Conservation (phyloP, 306 rosid genomes). For the Castanea mollissima region DNA sequence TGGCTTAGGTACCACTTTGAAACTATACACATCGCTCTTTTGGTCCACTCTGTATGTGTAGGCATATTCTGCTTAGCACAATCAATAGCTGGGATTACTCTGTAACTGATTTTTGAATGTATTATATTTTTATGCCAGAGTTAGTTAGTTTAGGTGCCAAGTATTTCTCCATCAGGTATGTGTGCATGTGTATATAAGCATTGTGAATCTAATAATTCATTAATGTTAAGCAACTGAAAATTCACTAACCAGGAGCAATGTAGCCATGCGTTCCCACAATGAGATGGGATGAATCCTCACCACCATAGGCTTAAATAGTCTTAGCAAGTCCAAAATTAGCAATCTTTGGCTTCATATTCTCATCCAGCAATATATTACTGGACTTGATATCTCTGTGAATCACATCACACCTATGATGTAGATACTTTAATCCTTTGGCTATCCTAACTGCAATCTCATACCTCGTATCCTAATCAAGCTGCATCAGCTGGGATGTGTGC, state of each 20-base stretch:
- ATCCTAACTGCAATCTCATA: slow-evolving; percentile 77
- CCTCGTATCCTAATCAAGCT: slow-evolving; percentile 86
- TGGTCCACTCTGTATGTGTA: slow-evolving; percentile 76
- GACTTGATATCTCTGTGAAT: slow-evolving; percentile 92
- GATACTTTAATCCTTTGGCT: slow-evolving; percentile 85
- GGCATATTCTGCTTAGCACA: slow-evolving; percentile 59
- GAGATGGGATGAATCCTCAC: slow-evolving; percentile 62
- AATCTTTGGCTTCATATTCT: slow-evolving; percentile 80
- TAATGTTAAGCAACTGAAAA: too few relatives aligned
- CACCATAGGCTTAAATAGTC: slow-evolving; percentile 49
- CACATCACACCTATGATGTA: slow-evolving; percentile 76
- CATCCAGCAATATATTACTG: slow-evolving; percentile 82
- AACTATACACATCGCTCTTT: slow-evolving; percentile 93
- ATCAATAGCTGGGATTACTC: neutral
- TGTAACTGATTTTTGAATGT: too few relatives aligned
- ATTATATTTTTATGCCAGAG: too few relatives aligned
- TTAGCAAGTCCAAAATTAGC: slow-evolving; percentile 93
- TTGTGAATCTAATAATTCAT: too few relatives aligned
- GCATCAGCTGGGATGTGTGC: slow-evolving; percentile 52
- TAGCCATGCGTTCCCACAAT: slow-evolving; percentile 91
- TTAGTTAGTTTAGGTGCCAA: too few relatives aligned
- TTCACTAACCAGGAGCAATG: slow-evolving; percentile 82
- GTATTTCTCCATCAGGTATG: neutral
- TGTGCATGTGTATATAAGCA: too few relatives aligned
- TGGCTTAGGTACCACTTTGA: slow-evolving; percentile 78